Evolutionary conservation across 108 stramenopile species (phyloP), one percentile per base, ranked within the genome.

Genomic region (Nannochloropsis salina): DNA sequence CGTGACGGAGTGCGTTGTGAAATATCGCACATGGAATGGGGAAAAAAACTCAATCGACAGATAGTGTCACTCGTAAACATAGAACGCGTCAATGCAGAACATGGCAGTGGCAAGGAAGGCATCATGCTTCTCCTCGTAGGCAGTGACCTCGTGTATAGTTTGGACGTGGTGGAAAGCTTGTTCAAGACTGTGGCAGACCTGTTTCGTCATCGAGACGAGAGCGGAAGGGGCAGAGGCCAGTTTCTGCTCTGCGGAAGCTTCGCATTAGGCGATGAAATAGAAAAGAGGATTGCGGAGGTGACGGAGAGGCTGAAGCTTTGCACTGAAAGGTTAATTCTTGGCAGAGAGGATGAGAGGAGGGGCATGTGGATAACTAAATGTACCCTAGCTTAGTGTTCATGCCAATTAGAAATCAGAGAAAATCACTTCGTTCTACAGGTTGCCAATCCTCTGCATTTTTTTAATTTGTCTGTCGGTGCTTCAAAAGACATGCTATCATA

Each of bases 161-260:
- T 74, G 61, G 61, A 74, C n/a, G 61, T 74, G 61, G 61, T 74
- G 61, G 61, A 15, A 74, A 74, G 61, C 61, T 74, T 74, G n/a
- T 74, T 74, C n/a, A n/a, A 74, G n/a, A 74, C 61, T n/a, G 61
- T 74, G n/a, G 15, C 61, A n/a, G 3, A n/a, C 20, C 20, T 74
- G 61, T n/a, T 74, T 74, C 4, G 61, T 4, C 15, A 74, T n/a
- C 15, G 61, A 74, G n/a, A n/a, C 2, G 61, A 74, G 61, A n/a
- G 61, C 3, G 61, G 20, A 74, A 74, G 20, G 2, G 61, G 61
- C 2, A n/a, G 20, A 8, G 61, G n/a, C 61, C 15, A 74, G n/a
- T 74, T 74, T 74, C n/a, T 74, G 2, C 61, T 74, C 20, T 74
- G 61, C 61, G 61, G 61, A 74, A 74, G 61, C 61, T 74, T 74